Evolutionary conservation across 2,329 filamentous ascomycete genomes (phyloP).

Genomic region (Pyrenophora seminiperda): DNA sequence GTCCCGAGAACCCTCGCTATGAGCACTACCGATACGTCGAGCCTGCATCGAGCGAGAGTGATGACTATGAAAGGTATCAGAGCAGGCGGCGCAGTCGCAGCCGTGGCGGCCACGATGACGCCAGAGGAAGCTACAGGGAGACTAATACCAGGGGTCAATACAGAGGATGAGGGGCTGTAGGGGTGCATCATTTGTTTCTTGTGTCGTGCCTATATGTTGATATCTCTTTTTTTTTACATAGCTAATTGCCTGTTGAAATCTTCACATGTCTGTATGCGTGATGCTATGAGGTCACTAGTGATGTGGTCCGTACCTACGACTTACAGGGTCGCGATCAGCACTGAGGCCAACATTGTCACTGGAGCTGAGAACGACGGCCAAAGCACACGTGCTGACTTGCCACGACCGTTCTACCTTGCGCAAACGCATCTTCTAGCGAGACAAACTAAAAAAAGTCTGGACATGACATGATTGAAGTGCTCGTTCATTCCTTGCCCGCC

Average conservation of each 20-base stretch:
- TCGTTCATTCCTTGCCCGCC: constrained; percentile 11
- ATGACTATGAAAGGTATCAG: constrained; percentile 33
- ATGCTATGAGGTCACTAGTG: constrained; percentile 12
- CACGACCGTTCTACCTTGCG: constrained; percentile 14
- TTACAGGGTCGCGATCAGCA: constrained; percentile 22
- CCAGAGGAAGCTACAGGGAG: constrained; percentile 34
- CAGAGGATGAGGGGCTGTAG: constrained; percentile 17
- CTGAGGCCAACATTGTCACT: constrained; percentile 18
- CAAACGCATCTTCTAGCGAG: constrained; percentile 1
- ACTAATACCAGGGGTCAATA: constrained; percentile 44
- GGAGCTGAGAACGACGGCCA: constrained; percentile 22
- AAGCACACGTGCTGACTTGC: constrained; percentile 33
- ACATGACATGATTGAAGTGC: constrained; percentile 30
- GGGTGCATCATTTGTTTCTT: neutral
- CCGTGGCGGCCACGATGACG: constrained; percentile 36
- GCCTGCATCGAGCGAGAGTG: constrained; percentile 41
- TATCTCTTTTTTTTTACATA: neutral
- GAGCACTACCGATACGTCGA: constrained; percentile 56
- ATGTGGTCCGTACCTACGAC: too few species aligned
- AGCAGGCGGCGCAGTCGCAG: constrained; percentile 40
- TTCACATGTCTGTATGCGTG: neutral
- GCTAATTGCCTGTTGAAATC: neutral
- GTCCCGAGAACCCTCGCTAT: constrained; percentile 47
- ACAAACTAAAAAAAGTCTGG: constrained; percentile 9
- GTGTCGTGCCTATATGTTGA: neutral